Evolutionary conservation across 208 protist species (phyloP), one percentile per base, ranked within the genome.

Genomic region (Leishmania braziliensis): DNA sequence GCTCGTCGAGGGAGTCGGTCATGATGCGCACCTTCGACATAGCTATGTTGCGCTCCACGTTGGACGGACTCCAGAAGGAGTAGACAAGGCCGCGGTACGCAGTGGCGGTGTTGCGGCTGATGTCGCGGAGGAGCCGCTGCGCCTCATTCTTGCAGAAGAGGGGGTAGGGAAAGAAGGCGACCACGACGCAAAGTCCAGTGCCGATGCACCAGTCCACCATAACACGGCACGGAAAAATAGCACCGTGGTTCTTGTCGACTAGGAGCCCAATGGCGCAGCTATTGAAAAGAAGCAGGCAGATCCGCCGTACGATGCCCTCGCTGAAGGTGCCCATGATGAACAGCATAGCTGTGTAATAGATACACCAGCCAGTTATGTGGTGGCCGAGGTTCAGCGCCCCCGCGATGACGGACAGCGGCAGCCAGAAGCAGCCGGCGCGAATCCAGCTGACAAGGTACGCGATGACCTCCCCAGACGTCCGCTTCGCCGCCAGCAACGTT

Each of bases 211-310:
- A 96, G 85, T 97, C 93, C 46, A 87, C 91, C 92, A 97, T 95
- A 16, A 97, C 92, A 12, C 89, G 89, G 72, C 90, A 96, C 39
- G 93, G 88, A 83, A 87, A 96, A 12, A 90, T 6, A 36, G 77
- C 75, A 60, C 71, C 75, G 48, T 84, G 83, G 36, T 58, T 54
- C n/a, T 77, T 62, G 63, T 91, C 65, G 18, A 91, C 60, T 14
- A 97, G 85, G 9, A 97, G 54, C 8, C 91, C 90, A 39, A 97
- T 88, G 80, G 92, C 92, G 77, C 92, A 95, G 72, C 72, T 93
- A 85, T 97, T 97, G 86, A 96, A 96, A 6, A 97, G 86, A n/a
- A 96, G 90, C n/a, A 97, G 88, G 78, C 85, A 93, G 71, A 96
- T 93, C 36, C 95, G 91, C 6, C 92, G 89, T 63, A 84, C 86